Conservation (phyloP, 1,284 basidiomycete genomes). For the Golubevia pallescens region DNA sequence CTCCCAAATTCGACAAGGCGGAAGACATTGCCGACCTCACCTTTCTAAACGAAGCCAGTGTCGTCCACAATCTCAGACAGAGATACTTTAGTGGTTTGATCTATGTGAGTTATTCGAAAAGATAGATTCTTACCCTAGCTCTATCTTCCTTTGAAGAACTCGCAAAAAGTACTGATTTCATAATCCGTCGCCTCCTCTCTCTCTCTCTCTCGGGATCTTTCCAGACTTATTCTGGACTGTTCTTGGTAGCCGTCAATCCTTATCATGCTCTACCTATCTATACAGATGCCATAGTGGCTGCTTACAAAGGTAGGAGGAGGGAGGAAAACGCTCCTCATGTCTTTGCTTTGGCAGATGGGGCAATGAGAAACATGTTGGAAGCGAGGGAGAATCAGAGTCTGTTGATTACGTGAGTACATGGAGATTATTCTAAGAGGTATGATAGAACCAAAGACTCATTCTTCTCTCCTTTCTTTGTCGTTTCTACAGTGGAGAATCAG, state of each 20-base stretch:
- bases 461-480: too few relatives aligned
- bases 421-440: too few relatives aligned
- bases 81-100: slow-evolving; percentile 91
- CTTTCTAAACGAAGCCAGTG: slow-evolving; percentile 96
- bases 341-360: slow-evolving; percentile 94
- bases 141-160: too few relatives aligned
- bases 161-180: too few relatives aligned
- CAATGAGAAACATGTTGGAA: slow-evolving; percentile 98
- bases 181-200: too few relatives aligned
- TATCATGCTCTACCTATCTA: slow-evolving; percentile 93
- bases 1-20: slow-evolving; percentile 95
- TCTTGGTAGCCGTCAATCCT: slow-evolving; percentile 97
- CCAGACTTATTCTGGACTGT: slow-evolving; percentile 92
- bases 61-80: slow-evolving; percentile 92
- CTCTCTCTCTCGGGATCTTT: background rate
- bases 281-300: slow-evolving; percentile 86
- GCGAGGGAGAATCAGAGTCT: slow-evolving; percentile 97
- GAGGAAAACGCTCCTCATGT: slow-evolving; percentile 98
- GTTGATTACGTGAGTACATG: slow-evolving; percentile 92
- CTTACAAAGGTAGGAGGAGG: slow-evolving; percentile 87
- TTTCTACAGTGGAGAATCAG: slow-evolving; percentile 84
- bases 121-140: too few relatives aligned
- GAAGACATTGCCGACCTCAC: slow-evolving; percentile 99
- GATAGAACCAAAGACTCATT: too few relatives aligned
- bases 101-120: too few relatives aligned